A percentile compares a stretch with the other conserved stretches of the same genome.
Conservation (phyloP, 2,329 filamentous ascomycete genomes). For the Talaromyces sp. region DNA sequence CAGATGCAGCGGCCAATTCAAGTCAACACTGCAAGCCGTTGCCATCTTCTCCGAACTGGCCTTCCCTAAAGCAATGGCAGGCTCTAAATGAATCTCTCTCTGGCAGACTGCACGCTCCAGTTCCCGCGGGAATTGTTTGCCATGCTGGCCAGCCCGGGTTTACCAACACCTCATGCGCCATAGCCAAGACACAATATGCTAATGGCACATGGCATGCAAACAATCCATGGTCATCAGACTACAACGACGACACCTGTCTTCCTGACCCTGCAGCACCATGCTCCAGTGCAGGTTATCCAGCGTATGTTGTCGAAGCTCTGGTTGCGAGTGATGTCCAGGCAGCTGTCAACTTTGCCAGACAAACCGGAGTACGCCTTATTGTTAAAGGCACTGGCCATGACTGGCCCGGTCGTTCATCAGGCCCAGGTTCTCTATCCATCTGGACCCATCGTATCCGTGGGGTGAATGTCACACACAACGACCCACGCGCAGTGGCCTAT, state of each 20-base stretch:
- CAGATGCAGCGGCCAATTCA: neutral
- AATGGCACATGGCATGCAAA: neutral
- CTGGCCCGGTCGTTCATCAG: conserved; percentile 38
- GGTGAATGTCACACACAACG: conserved; percentile 33
- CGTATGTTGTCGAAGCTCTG: conserved; percentile 32
- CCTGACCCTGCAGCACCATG: neutral
- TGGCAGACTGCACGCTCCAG: neutral
- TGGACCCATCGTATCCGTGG: conserved; percentile 48
- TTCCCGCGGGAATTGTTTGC: neutral
- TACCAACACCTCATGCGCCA: neutral
- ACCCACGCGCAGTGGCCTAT: neutral
- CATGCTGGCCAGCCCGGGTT: neutral
- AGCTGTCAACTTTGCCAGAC: conserved; percentile 10
- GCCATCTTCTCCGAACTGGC: neutral
- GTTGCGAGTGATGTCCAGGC: conserved; percentile 4
- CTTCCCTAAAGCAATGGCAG: neutral
- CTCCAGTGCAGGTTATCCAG: conserved; percentile 18
- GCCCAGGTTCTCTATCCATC: conserved; percentile 43
- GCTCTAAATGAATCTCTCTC: neutral
- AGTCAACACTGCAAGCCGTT: neutral
- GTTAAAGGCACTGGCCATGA: conserved; percentile 13
- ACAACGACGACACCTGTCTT: neutral
- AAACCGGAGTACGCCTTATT: conserved; percentile 7
- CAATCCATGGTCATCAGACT: neutral
- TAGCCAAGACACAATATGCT: neutral